These are phyloP conservation scores for Hyphopichia homilentoma DNA, from an alignment of 805 yeast genomes.

Conservation along the genomic window DNA sequence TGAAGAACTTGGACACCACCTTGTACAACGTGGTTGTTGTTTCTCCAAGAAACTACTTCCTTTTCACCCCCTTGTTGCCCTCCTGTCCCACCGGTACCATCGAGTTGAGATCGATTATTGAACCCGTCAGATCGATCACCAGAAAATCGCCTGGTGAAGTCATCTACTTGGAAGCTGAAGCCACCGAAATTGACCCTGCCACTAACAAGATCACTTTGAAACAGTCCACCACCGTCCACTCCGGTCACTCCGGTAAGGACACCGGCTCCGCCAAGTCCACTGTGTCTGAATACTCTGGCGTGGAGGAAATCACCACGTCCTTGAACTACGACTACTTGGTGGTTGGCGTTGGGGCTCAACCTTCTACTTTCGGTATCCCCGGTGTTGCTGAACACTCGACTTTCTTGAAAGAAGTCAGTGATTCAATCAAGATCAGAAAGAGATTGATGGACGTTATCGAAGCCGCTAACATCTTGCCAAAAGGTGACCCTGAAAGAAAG, in stretches of 20 bases:
- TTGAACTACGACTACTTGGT: conserved; percentile 78
- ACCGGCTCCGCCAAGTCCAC: conserved; percentile 41
- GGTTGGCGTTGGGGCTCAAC: conserved; percentile 92
- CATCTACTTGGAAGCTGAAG: conserved; percentile 85
- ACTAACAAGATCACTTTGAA: conserved; percentile 61
- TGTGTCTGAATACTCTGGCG: conserved; percentile 36
- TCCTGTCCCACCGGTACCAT: conserved; percentile 93
- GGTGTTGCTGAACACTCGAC: conserved; percentile 89
- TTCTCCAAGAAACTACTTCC: conserved; percentile 92
- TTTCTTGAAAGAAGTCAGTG: conserved; percentile 85
- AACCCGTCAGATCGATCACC: conserved; percentile 85
- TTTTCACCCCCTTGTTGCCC: conserved; percentile 94
- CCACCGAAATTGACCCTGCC: conserved; percentile 74
- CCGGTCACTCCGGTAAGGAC: conserved; percentile 52
- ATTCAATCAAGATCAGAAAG: conserved; percentile 78
- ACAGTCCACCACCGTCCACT: conserved; percentile 53
- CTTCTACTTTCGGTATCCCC: conserved; percentile 91
- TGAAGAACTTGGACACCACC: conserved; percentile 81
- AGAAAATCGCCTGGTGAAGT: conserved; percentile 78
- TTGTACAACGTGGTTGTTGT: conserved; percentile 85
- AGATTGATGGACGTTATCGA: conserved; percentile 85
- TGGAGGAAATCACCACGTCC: conserved; percentile 43
- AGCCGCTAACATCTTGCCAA: conserved; percentile 78
- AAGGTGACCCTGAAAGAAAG: conserved; percentile 73
- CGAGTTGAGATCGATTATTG: conserved; percentile 86